A percentile compares a stretch with the other conserved stretches of the same genome.
These are phyloP conservation scores for Stachybotrys chlorohalonatus DNA, from an alignment of 2,329 filamentous ascomycete species.

Conservation along the genomic window DNA sequence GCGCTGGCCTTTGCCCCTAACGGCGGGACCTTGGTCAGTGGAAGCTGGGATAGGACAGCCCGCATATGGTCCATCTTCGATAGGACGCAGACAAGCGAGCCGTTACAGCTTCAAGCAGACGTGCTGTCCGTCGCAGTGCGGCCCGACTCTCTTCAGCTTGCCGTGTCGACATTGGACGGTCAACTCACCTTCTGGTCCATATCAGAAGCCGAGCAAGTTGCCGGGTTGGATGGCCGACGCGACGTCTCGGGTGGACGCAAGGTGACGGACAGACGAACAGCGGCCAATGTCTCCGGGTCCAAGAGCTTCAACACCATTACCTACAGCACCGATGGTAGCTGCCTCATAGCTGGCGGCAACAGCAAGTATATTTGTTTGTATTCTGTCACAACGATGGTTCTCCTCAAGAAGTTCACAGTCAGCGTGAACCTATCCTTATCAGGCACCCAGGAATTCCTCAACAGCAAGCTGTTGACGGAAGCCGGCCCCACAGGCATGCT, in stretches of 20 bases:
- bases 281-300: conserved; percentile 81
- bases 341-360: conserved; percentile 83
- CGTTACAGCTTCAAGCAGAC: conserved; percentile 84
- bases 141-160: conserved; percentile 84
- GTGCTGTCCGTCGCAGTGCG: conserved; percentile 79
- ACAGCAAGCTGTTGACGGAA: conserved; percentile 85
- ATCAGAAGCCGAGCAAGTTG: conserved; percentile 75
- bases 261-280: conserved; percentile 77
- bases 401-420: conserved; percentile 92
- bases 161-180: conserved; percentile 86
- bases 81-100: conserved; percentile 89
- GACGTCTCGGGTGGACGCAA: conserved; percentile 92
- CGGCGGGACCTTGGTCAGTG: conserved; percentile 74
- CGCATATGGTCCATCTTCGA: conserved; percentile 94
- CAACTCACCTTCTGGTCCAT: conserved; percentile 94
- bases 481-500: conserved; percentile 78
- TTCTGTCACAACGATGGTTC: conserved; percentile 82
- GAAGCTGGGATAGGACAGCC: conserved; percentile 94
- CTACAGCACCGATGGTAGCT: conserved; percentile 88
- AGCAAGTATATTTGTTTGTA: conserved; percentile 99
- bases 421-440: conserved; percentile 93
- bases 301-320: conserved; percentile 83
- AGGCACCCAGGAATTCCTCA: conserved; percentile 93
- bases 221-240: conserved; percentile 78
- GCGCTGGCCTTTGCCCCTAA: conserved; percentile 83